Evolutionary conservation across 2,329 filamentous ascomycete species (phyloP).

Genomic region (Arthrobotrys sphaeroides): DNA sequence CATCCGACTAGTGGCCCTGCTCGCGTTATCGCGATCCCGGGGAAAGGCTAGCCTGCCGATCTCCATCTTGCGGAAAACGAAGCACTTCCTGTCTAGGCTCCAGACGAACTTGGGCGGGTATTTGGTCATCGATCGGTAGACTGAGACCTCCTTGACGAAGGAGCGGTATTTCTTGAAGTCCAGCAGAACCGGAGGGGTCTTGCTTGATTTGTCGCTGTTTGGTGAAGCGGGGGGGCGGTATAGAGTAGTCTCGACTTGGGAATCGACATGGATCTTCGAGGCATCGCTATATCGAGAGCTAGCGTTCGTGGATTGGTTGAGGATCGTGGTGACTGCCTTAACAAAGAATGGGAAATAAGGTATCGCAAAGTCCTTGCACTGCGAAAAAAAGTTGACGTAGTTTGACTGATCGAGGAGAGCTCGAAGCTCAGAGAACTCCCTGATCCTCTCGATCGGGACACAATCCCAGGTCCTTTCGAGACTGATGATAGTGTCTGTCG

Average conservation of each 20-base stretch:
- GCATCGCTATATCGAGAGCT: conserved; percentile 50
- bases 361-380: conserved; percentile 45
- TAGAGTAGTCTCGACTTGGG: conserved; percentile 33
- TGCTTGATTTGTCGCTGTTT: conserved; percentile 15
- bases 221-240: conserved; percentile 32
- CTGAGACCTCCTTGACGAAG: conserved; percentile 33
- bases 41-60: conserved; percentile 46
- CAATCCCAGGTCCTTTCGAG: conserved; percentile 46
- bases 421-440: conserved; percentile 43
- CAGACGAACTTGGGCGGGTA: conserved; percentile 48
- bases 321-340: conserved; percentile 28
- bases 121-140: conserved; percentile 32
- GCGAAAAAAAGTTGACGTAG: conserved; percentile 23
- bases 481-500: conserved; percentile 29
- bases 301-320: conserved; percentile 50
- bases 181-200: conserved; percentile 12
- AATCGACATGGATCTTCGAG: conserved; percentile 52
- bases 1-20: conserved; percentile 33
- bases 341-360: conserved; percentile 51
- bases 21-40: conserved; percentile 39
- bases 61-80: conserved; percentile 43
- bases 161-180: conserved; percentile 50
- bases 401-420: conserved; percentile 32
- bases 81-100: conserved; percentile 41
- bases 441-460: conserved; percentile 33